phyloP scores from a whole-genome alignment of 1,139 yeast species.

The Candida tetrigidarum region DNA sequence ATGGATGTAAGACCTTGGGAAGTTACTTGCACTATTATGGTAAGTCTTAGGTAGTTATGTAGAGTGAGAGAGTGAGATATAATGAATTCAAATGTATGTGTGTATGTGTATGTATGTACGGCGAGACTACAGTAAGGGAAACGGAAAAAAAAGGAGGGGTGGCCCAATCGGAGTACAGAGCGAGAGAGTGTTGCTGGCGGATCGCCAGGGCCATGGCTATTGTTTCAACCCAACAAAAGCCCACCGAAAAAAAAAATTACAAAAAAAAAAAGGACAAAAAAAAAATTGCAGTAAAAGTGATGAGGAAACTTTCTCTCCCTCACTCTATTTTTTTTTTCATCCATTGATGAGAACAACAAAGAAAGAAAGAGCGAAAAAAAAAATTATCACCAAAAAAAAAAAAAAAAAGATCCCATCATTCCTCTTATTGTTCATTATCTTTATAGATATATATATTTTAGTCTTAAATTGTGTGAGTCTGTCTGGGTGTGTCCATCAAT shows the following conservation, averaged over 20 bases:
- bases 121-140: not conserved
- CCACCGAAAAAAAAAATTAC: no score
- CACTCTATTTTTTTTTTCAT: not conserved
- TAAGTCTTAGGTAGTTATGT: conserved; percentile 23
- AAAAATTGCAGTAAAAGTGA: not conserved
- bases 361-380: not conserved
- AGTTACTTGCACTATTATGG: conserved; percentile 92
- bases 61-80: not conserved
- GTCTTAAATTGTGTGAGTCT: not conserved
- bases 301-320: conserved; percentile 1
- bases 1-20: conserved; percentile 92
- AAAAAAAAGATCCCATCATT: no score
- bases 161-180: no score
- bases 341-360: not conserved
- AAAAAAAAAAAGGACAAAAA: not conserved
- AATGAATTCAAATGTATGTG: not conserved
- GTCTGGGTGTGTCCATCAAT: not conserved
- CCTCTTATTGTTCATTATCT: not conserved
- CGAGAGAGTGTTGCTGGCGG: no score
- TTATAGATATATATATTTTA: not conserved
- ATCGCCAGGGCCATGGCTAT: no score
- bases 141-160: not conserved
- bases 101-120: not conserved
- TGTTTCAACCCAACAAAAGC: not conserved
- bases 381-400: conserved; percentile 6